phyloP scores from a whole-genome alignment of 1,284 basidiomycete genomes.

The Malassezia globosa region DNA sequence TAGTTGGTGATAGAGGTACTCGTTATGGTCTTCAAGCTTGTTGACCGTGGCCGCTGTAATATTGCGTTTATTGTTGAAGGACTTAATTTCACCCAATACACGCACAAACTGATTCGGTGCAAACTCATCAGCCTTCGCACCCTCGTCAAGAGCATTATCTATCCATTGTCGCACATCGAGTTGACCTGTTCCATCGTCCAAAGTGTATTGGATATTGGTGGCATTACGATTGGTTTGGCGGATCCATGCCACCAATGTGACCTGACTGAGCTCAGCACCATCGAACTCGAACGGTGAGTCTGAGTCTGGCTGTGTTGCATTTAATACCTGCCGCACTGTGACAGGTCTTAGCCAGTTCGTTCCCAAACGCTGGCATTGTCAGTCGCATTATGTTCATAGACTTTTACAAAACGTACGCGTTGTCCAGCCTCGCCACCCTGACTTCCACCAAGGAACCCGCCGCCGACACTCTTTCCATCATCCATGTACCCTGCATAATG shows the following conservation, averaged over 20 bases:
- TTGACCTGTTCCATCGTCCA: conserved; percentile 80
- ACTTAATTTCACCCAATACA: conserved; percentile 80
- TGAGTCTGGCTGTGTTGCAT: conserved; percentile 67
- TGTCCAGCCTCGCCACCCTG: conserved; percentile 16
- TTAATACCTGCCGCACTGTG: conserved; percentile 67
- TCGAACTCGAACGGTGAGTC: conserved; percentile 82
- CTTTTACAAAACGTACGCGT: conserved; percentile 9
- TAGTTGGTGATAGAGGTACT: conserved; percentile 67
- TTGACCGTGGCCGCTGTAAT: conserved; percentile 52
- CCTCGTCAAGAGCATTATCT: conserved; percentile 56
- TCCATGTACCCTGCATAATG: conserved; percentile 2
- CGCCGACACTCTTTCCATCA: conserved; percentile 8
- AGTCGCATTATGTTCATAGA: neutral
- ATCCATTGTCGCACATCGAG: conserved; percentile 84
- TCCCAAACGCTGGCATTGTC: conserved; percentile 18
- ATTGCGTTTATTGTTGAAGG: conserved; percentile 67
- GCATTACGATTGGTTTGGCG: conserved; percentile 60
- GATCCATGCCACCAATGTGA: conserved; percentile 67
- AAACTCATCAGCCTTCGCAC: conserved; percentile 36
- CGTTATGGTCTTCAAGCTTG: conserved; percentile 60
- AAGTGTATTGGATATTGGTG: conserved; percentile 67
- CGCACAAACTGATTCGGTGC: conserved; percentile 62
- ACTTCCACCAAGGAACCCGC: conserved; percentile 24
- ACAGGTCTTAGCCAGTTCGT: conserved; percentile 60
- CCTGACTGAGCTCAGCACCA: conserved; percentile 64